These are phyloP conservation scores for Entamoeba moshkovskii DNA, from an alignment of 208 protist species.

Conservation along the genomic window DNA sequence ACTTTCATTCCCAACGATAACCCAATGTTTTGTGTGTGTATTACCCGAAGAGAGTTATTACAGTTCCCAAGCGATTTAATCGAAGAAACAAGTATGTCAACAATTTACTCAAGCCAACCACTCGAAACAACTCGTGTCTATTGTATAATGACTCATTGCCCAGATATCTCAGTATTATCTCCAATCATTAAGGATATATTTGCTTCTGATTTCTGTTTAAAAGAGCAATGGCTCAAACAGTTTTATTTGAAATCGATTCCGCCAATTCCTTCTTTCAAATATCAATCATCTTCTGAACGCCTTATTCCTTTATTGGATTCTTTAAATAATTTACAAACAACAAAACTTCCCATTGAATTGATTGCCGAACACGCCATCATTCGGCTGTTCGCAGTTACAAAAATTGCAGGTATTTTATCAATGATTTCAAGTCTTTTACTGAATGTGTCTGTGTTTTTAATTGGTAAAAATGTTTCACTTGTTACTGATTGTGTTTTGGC, in stretches of 20 bases:
- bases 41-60: not conserved
- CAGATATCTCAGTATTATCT: not conserved
- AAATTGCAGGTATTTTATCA: not conserved
- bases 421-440: not conserved
- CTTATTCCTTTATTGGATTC: not conserved
- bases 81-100: not conserved
- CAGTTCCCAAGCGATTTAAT: not conserved
- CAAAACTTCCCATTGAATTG: not conserved
- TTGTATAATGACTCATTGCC: not conserved
- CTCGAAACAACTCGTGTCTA: not conserved
- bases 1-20: not conserved
- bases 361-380: not conserved
- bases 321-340: not conserved
- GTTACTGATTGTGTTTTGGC: not conserved
- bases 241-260: not conserved
- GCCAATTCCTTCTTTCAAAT: not conserved
- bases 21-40: not conserved
- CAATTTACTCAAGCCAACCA: not conserved
- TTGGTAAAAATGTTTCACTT: not conserved
- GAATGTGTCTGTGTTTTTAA: not conserved
- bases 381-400: not conserved
- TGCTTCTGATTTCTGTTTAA: not conserved
- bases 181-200: not conserved
- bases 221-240: not conserved
- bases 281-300: not conserved